Percentiles rank a stretch among this genome's conserved stretches.
Conservation (phyloP, 2,329 filamentous ascomycete genomes). For the Arthrobotrys conoides region DNA sequence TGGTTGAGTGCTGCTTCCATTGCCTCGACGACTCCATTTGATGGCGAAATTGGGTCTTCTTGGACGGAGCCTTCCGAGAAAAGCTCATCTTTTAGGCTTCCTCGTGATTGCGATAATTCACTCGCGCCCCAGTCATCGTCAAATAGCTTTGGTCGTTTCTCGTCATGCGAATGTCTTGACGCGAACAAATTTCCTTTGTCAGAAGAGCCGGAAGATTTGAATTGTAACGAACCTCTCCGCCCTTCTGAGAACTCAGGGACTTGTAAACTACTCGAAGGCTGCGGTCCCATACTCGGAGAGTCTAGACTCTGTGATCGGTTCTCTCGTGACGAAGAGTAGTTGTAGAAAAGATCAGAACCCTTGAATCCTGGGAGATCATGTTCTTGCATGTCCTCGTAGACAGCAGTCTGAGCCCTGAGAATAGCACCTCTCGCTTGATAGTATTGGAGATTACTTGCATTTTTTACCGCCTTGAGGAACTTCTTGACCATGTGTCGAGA, state of each 20-base stretch:
- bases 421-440: conserved; percentile 85
- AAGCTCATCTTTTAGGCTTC: conserved; percentile 55
- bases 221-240: conserved; percentile 43
- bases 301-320: conserved; percentile 60
- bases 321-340: conserved; percentile 91
- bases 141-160: conserved; percentile 48
- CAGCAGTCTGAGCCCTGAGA: conserved; percentile 82
- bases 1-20: conserved; percentile 93
- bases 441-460: conserved; percentile 85
- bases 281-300: conserved; percentile 32
- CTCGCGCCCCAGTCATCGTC: conserved; percentile 56
- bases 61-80: conserved; percentile 56
- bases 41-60: conserved; percentile 65
- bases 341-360: conserved; percentile 93
- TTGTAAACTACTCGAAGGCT: conserved; percentile 41
- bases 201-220: conserved; percentile 27
- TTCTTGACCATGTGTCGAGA: conserved; percentile 79
- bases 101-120: conserved; percentile 55
- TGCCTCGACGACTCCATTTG: conserved; percentile 86
- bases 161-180: conserved; percentile 63
- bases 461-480: conserved; percentile 83
- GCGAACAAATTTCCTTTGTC: conserved; percentile 52
- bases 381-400: conserved; percentile 86
- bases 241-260: conserved; percentile 50
- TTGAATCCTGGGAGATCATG: conserved; percentile 88